These are phyloP conservation scores for Exophiala alcalophila DNA, from an alignment of 2,329 filamentous ascomycete genomes.

Conservation along the genomic window DNA sequence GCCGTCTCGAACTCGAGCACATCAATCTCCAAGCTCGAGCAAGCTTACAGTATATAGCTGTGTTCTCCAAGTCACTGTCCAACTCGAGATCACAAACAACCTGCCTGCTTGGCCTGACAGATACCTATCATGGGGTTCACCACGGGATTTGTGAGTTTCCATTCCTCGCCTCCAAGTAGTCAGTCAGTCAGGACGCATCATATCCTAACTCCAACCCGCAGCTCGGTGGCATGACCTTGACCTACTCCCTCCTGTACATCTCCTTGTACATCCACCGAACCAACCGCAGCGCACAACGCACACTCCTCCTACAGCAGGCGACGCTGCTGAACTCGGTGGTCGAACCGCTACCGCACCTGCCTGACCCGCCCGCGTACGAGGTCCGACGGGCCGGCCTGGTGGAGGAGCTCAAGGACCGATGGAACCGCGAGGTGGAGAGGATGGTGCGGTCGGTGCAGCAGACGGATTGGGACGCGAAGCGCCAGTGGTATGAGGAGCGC, in stretches of 20 bases:
- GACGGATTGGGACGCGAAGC: conserved; percentile 55
- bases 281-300: conserved; percentile 54
- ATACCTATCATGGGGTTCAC: conserved; percentile 67
- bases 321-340: conserved; percentile 42
- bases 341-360: conserved; percentile 34
- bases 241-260: conserved; percentile 69
- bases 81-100: no score
- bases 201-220: conserved; percentile 36
- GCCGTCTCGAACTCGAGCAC: no score
- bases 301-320: conserved; percentile 45
- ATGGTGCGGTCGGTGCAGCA: conserved; percentile 65
- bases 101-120: no score
- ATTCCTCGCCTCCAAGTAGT: neutral
- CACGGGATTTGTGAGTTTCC: conserved; percentile 66
- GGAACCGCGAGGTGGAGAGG: conserved; percentile 71
- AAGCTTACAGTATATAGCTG: conserved; percentile 1
- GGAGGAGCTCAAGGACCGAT: conserved; percentile 70
- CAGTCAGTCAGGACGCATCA: neutral
- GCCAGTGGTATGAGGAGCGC: conserved; percentile 22
- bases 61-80: neutral
- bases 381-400: conserved; percentile 56
- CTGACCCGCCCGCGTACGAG: conserved; percentile 30
- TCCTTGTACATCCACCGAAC: conserved; percentile 67
- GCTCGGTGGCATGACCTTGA: conserved; percentile 74
- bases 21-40: no score